Conservation (phyloP, 2,329 filamentous ascomycete genomes). For the Chaetomium strumarium region DNA sequence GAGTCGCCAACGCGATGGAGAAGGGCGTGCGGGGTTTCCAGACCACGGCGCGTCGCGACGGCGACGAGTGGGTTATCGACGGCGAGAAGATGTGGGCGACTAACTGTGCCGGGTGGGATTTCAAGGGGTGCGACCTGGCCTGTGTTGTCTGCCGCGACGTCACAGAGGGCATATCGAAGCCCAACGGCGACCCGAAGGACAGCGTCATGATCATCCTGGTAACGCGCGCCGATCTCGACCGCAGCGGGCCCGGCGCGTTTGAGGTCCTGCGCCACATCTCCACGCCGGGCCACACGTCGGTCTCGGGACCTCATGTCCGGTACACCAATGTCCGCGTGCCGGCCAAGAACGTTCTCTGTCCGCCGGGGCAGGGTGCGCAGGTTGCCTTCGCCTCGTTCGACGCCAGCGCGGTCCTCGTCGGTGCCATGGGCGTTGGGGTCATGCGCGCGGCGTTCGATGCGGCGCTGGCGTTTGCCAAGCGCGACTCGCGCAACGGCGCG, state of each 20-base stretch:
- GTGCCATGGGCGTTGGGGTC: conserved; percentile 48
- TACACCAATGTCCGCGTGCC: conserved; percentile 45
- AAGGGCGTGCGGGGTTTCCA: conserved; percentile 42
- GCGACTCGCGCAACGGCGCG: conserved; percentile 39
- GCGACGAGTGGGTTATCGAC: conserved; percentile 45
- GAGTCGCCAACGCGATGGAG: conserved; percentile 48
- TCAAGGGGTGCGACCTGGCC: conserved; percentile 44
- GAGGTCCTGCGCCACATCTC: conserved; percentile 40
- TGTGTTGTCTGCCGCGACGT: conserved; percentile 46
- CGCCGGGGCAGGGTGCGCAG: conserved; percentile 37
- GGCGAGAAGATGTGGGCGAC: conserved; percentile 55
- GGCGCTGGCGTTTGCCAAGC: conserved; percentile 44
- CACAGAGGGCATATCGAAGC: conserved; percentile 13
- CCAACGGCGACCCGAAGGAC: conserved; percentile 22
- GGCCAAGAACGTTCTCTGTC: conserved; percentile 39
- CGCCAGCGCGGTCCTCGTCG: conserved; percentile 42
- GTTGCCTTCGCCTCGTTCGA: conserved; percentile 41
- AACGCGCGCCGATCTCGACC: conserved; percentile 41
- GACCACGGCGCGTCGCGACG: conserved; percentile 44
- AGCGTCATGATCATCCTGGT: conserved; percentile 44
- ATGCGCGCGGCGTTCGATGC: conserved; percentile 49
- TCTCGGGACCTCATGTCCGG: conserved; percentile 43
- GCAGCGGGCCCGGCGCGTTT: conserved; percentile 39
- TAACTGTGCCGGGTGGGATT: conserved; percentile 49
- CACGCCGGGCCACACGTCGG: conserved; percentile 42